These are phyloP conservation scores for Telopea speciosissima DNA, from an alignment of 177 flowering plant species.

Conservation along the genomic window DNA sequence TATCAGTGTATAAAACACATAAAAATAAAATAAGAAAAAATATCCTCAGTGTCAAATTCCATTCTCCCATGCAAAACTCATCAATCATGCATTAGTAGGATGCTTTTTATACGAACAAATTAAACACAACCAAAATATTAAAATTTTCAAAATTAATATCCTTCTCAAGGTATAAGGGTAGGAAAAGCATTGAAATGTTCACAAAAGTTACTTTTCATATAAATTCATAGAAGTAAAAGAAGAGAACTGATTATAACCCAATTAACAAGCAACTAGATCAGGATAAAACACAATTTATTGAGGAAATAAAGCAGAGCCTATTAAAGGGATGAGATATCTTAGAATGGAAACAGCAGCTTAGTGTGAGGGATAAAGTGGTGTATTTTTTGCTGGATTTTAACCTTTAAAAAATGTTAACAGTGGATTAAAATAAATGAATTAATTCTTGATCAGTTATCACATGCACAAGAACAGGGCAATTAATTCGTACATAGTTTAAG, in stretches of 20 bases:
- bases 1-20: constrained; percentile 22
- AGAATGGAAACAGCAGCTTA: too few relatives aligned
- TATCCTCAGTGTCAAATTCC: background rate
- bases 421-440: too few relatives aligned
- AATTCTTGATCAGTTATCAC: background rate
- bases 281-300: too few relatives aligned
- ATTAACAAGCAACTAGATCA: too few relatives aligned
- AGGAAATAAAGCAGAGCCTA: too few relatives aligned
- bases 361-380: background rate
- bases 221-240: too few relatives aligned
- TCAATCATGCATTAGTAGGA: background rate
- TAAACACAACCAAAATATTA: background rate
- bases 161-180: constrained; percentile 1
- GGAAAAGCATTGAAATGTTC: too few relatives aligned
- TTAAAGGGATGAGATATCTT: too few relatives aligned
- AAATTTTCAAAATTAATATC: background rate
- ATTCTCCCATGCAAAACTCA: background rate
- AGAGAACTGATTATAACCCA: too few relatives aligned
- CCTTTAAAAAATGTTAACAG: too few relatives aligned
- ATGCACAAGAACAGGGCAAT: background rate
- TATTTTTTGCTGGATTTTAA: background rate
- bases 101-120: background rate
- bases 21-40: constrained; percentile 5
- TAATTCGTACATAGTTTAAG: too few relatives aligned
- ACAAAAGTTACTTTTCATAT: too few relatives aligned